These are phyloP conservation scores for Bipolaris bicolor DNA, from an alignment of 2,329 filamentous ascomycete species.

Conservation along the genomic window DNA sequence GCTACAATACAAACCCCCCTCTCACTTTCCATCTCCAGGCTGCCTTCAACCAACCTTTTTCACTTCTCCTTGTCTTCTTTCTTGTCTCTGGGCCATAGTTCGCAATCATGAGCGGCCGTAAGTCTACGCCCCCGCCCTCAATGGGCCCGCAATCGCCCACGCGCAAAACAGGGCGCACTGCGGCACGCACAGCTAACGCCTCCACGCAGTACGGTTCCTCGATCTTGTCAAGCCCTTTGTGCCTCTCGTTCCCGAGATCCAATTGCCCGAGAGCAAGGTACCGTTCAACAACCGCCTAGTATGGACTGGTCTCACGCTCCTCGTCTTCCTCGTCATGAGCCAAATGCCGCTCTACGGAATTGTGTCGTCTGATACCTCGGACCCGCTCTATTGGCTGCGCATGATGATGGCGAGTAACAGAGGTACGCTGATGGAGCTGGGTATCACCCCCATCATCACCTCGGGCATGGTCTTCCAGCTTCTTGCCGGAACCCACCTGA, in stretches of 20 bases:
- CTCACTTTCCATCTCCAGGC: conserved; percentile 37
- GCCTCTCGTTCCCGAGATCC: conserved; percentile 97
- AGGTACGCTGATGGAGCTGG: conserved; percentile 93
- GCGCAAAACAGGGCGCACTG: conserved; percentile 16
- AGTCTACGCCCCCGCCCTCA: conserved; percentile 49
- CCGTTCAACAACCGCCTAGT: conserved; percentile 85
- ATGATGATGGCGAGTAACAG: conserved; percentile 99
- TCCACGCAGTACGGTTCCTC: conserved; percentile 86
- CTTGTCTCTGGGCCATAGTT: conserved; percentile 40
- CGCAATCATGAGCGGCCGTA: conserved; percentile 65
- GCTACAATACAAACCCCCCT: conserved; percentile 38
- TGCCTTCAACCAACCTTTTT: conserved; percentile 33
- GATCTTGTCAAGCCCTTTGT: conserved; percentile 99
- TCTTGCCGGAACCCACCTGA: conserved; percentile 97
- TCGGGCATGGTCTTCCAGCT: conserved; percentile 99
- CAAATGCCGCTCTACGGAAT: conserved; percentile 97
- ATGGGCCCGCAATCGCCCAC: conserved; percentile 18
- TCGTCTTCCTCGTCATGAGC: conserved; percentile 99
- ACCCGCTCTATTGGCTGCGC: conserved; percentile 98
- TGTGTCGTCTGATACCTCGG: conserved; percentile 93
- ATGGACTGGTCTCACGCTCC: conserved; percentile 71
- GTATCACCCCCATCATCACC: conserved; percentile 97
- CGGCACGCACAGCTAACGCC: conserved; percentile 30
- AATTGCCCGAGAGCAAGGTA: conserved; percentile 87
- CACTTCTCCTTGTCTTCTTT: conserved; percentile 43